Evolutionary conservation across 1,284 basidiomycete species (phyloP).

Genomic region (Lignosus rhinocerotis): DNA sequence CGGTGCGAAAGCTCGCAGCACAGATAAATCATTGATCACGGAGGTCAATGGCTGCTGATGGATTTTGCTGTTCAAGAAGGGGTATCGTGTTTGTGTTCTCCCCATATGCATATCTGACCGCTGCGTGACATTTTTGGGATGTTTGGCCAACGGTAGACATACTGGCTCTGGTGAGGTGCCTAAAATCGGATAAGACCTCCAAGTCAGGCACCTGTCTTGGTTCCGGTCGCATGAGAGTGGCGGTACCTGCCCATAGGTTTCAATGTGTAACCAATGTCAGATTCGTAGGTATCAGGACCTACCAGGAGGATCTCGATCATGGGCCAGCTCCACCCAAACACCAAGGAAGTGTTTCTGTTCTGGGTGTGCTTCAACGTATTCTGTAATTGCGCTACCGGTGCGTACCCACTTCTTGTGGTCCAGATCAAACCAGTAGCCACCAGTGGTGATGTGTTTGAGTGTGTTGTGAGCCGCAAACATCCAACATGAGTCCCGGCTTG

Average conservation of each 20-base stretch:
- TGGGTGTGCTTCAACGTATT: not conserved
- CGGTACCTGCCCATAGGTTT: not conserved
- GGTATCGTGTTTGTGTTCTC: no score
- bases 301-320: not conserved
- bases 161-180: no score
- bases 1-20: no score
- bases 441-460: slow-evolving; percentile 14
- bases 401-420: slow-evolving; percentile 3
- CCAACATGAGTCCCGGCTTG: slow-evolving; percentile 18
- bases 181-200: no score
- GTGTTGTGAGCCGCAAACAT: slow-evolving; percentile 17
- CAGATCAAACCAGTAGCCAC: slow-evolving; percentile 19
- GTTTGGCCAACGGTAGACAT: no score
- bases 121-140: no score
- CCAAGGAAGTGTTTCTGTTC: slow-evolving; percentile 10
- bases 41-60: no score
- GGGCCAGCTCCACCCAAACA: not conserved
- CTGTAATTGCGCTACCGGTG: not conserved
- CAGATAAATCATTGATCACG: no score
- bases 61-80: no score
- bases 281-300: not conserved
- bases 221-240: no score
- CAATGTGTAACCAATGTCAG: not conserved
- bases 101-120: no score
- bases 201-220: no score